Base-by-base conservation (phyloP, 2,329 filamentous ascomycete species). In the Zelopaecilomyces penicillatus region DNA sequence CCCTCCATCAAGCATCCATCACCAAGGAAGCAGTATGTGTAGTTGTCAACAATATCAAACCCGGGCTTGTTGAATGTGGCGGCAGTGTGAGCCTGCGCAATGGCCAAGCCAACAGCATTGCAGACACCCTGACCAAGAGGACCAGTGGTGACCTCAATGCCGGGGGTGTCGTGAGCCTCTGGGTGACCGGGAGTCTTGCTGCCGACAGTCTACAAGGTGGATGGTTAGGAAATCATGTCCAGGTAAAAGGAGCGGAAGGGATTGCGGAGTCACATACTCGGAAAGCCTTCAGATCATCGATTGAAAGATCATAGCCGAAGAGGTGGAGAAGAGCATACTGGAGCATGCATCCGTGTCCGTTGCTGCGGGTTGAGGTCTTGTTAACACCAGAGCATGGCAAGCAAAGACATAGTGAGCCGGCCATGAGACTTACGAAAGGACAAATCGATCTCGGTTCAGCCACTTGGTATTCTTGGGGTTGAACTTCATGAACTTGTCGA, bases 1-100 rank as follows among this genome's bases (percentile, higher is more conserved):
- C 93, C 93, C 78, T 98, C 93, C 90, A 95, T 94, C 71, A 94
- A 80, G 73, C 93, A 98, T 56, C 93, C 93, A 76, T 98, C 93
- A 66, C 93, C 93, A 65, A 98, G 87, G 80, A 97, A 95, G 70
- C 69, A 74, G 74, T 90, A 98, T 65, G 93, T 98, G 80, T 96
- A 82, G 83, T 97, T 96, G 80, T 94, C 85, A 70, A 95, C 72
- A 46, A 98, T 72, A 55, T 89, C 82, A 69, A 85, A 97, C 53
- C 85, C 87, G 55, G 90, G 87, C 80, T 94, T 96, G 84, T 98
- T 98, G 83, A 94, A 98, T 65, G 78, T 76, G 59, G 84, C 93
- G 48, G 79, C 87, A 50, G 86, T 88, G 73, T 98, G 91, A 54
- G 85, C 85, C 76, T 97, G 87, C 50, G 89, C 93, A 64, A 98